Evolutionary conservation across 148 eudicot species (phyloP).

Genomic region (Vaccinium myrtillus): DNA sequence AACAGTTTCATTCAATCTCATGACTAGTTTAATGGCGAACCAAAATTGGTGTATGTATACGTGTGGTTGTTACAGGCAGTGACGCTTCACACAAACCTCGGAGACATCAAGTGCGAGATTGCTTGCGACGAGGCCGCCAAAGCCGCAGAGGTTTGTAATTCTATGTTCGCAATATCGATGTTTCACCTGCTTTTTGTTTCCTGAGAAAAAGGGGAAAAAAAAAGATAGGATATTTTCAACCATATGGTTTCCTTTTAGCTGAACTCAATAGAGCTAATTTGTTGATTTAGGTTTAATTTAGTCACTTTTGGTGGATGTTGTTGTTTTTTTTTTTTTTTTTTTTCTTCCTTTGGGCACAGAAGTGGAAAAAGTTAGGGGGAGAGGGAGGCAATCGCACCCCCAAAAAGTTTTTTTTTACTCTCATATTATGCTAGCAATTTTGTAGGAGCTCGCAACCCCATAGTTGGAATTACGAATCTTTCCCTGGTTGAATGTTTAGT

Average conservation of each 20-base stretch:
- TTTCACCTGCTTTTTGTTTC: not conserved
- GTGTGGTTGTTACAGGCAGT: conserved; percentile 53
- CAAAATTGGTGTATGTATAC: not conserved
- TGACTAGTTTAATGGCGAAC: not conserved
- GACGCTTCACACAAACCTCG: conserved; percentile 86
- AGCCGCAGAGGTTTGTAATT: conserved; percentile 61
- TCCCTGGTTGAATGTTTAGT: not conserved
- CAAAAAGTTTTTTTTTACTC: not conserved
- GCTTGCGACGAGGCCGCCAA: conserved; percentile 82
- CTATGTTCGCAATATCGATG: not conserved
- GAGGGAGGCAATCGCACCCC: not conserved
- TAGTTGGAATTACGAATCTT: not conserved
- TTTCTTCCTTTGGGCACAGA: not conserved
- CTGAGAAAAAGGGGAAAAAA: not conserved
- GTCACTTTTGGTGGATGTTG: not conserved
- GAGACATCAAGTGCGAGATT: conserved; percentile 89
- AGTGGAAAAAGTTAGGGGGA: not conserved
- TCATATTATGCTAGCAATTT: not conserved
- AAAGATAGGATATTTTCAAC: no score
- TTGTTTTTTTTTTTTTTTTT: not conserved
- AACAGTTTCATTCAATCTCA: not conserved
- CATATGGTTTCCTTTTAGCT: not conserved
- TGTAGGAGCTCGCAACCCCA: not conserved
- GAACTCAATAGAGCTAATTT: not conserved
- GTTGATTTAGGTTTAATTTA: not conserved